Evolutionary conservation across 306 rosid species (phyloP).

Genomic region (Vigna angularis): DNA sequence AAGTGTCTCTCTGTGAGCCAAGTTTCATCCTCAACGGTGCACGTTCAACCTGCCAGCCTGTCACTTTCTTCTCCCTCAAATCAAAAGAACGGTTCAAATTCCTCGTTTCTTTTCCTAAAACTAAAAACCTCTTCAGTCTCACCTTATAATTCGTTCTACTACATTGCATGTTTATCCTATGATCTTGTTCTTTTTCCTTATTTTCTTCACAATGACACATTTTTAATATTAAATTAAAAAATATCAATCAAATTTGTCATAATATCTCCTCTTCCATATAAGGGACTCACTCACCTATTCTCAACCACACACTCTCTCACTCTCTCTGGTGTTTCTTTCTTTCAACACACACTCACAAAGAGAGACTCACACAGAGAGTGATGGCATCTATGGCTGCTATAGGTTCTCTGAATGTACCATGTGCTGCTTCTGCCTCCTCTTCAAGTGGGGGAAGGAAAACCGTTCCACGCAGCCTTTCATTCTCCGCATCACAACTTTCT

Average conservation of each 20-base stretch:
- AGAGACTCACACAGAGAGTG: neutral
- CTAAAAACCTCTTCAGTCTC: neutral
- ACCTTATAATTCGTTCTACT: conserved; percentile 35
- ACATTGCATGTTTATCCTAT: conserved; percentile 10
- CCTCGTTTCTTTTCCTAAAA: conserved; percentile 9
- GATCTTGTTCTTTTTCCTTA: conserved; percentile 26
- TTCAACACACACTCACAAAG: neutral
- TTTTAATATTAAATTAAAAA: neutral
- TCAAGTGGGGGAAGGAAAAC: conserved; percentile 39
- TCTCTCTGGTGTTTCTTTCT: neutral
- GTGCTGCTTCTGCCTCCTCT: conserved; percentile 36
- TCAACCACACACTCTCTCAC: conserved; percentile 31
- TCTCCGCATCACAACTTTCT: conserved; percentile 52
- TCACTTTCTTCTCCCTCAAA: neutral
- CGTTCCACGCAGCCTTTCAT: conserved; percentile 44
- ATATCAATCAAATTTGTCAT: neutral
- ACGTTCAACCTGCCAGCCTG: conserved; percentile 29
- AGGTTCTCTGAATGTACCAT: conserved; percentile 53
- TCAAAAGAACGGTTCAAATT: conserved; percentile 38
- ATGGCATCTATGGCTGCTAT: conserved; percentile 58
- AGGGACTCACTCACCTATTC: neutral
- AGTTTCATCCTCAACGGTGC: conserved; percentile 44
- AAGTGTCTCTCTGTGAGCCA: neutral
- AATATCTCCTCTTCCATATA: conserved; percentile 21
- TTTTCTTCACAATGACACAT: neutral